Conservation (phyloP, 2,329 filamentous ascomycete genomes). For the Harringtonia aguacate region DNA sequence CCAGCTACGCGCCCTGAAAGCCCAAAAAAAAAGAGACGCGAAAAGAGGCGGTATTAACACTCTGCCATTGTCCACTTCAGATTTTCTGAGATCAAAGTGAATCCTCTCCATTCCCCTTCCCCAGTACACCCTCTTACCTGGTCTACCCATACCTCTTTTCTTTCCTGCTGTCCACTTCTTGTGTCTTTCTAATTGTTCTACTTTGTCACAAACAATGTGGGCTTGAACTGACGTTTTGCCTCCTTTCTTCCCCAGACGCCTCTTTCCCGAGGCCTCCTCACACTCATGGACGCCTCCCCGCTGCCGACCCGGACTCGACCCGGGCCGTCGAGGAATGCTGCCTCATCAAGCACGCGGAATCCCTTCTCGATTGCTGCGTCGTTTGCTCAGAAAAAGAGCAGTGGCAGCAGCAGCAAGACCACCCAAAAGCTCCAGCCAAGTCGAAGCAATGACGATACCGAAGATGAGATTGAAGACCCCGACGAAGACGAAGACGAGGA, state of each 20-base stretch:
- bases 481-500: slow-evolving; percentile 30
- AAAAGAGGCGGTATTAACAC: too few relatives aligned
- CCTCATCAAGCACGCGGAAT: slow-evolving; percentile 4
- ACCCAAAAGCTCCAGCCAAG: neutral
- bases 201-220: neutral
- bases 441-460: slow-evolving; percentile 8
- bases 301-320: slow-evolving; percentile 7
- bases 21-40: too few relatives aligned
- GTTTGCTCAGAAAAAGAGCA: neutral
- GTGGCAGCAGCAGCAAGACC: neutral
- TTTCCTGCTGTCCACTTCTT: neutral
- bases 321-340: neutral
- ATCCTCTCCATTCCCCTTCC: too few relatives aligned
- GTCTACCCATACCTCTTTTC: neutral
- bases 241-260: neutral
- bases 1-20: too few relatives aligned
- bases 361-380: slow-evolving; percentile 10
- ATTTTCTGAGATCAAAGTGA: too few relatives aligned
- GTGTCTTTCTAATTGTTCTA: neutral
- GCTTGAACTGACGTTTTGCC: neutral
- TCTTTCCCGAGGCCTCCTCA: neutral
- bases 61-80: too few relatives aligned
- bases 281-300: slow-evolving; percentile 10
- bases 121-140: too few relatives aligned
- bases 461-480: slow-evolving; percentile 16